Evolutionary conservation across 2,329 filamentous ascomycete genomes (phyloP).

Genomic region (Monilinia fructicola): DNA sequence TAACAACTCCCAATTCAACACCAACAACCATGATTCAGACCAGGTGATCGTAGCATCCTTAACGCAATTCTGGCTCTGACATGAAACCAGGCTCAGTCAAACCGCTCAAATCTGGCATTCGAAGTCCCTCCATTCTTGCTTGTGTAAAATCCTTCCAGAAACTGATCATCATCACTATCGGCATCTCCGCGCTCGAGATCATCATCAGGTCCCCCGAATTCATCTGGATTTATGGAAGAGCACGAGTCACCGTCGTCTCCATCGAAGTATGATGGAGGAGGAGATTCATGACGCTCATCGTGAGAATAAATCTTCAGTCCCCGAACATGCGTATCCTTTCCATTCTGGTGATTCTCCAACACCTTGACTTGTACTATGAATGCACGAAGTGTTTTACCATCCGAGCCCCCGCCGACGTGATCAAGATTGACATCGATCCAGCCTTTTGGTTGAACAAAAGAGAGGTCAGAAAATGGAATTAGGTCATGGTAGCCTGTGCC

Average conservation of each 20-base stretch:
- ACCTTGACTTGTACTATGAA: constrained; percentile 90
- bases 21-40: background rate
- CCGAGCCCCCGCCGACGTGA: constrained; percentile 57
- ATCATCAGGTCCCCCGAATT: constrained; percentile 5
- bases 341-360: constrained; percentile 97
- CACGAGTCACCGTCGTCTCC: constrained; percentile 17
- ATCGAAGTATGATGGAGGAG: constrained; percentile 28
- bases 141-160: constrained; percentile 15
- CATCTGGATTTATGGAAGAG: constrained; percentile 2
- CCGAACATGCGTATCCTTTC: constrained; percentile 96
- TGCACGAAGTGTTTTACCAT: constrained; percentile 75
- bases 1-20: constrained; percentile 8
- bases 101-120: constrained; percentile 24
- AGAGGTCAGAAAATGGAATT: constrained; percentile 80
- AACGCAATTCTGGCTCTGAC: constrained; percentile 41
- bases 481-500: constrained; percentile 91
- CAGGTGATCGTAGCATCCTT: constrained; percentile 15
- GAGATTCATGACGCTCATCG: constrained; percentile 36
- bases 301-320: constrained; percentile 80
- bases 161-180: constrained; percentile 20
- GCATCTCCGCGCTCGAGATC: constrained; percentile 19
- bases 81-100: constrained; percentile 41
- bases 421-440: constrained; percentile 84
- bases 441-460: constrained; percentile 74
- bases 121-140: background rate